Conservation (phyloP, 768 basidiomycete species). For the Pholiota conissans region DNA sequence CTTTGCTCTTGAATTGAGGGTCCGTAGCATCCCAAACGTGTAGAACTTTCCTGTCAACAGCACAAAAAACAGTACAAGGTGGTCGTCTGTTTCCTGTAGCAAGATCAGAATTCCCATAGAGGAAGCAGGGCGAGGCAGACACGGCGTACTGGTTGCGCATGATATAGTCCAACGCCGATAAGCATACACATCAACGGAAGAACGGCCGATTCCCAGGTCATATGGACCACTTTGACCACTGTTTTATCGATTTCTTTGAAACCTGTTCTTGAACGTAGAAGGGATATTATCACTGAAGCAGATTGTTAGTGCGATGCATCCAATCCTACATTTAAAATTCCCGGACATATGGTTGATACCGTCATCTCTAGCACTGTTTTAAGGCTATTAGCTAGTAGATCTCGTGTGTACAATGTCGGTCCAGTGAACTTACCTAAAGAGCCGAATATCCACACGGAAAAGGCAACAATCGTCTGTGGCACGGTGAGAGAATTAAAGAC, state of each 20-base stretch:
- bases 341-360: constrained; percentile 3
- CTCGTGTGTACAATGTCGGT: too few relatives aligned
- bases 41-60: constrained; percentile 53
- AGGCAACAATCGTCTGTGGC: constrained; percentile 38
- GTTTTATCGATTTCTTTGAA: constrained; percentile 38
- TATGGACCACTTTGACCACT: constrained; percentile 36
- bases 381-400: neutral
- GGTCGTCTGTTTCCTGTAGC: constrained; percentile 29
- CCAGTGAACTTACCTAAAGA: constrained; percentile 32
- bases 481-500: neutral
- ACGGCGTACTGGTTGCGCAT: constrained; percentile 34
- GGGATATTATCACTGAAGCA: constrained; percentile 35
- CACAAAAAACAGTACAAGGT: constrained; percentile 48
- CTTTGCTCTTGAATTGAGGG: constrained; percentile 34
- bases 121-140: neutral
- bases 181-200: constrained; percentile 35
- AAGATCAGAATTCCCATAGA: neutral
- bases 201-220: constrained; percentile 38
- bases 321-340: neutral
- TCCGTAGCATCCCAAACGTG: constrained; percentile 38
- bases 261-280: constrained; percentile 40
- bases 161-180: constrained; percentile 34
- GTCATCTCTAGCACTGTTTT: neutral
- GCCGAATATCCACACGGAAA: constrained; percentile 47
- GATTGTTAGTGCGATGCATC: neutral